phyloP scores from a whole-genome alignment of 2,329 filamentous ascomycete genomes.

The Dothiorella sarmentorum region DNA sequence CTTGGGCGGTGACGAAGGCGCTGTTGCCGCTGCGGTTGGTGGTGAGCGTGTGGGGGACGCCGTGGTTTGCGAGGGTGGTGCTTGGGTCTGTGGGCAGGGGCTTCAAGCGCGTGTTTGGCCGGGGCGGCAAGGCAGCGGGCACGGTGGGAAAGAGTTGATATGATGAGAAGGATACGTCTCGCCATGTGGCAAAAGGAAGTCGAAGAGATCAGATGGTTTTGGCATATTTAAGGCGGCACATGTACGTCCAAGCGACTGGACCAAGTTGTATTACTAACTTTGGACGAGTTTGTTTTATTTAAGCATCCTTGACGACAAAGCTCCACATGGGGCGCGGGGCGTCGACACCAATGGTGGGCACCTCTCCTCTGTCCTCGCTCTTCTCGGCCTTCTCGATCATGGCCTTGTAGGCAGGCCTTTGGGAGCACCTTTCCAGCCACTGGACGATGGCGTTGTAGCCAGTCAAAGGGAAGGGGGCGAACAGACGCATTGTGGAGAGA shows the following conservation, averaged over 20 bases:
- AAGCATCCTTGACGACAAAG: neutral
- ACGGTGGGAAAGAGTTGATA: neutral
- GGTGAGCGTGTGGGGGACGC: constrained; percentile 81
- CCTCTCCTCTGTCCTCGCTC: constrained; percentile 10
- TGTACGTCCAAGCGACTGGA: too few relatives aligned
- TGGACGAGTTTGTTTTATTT: too few relatives aligned
- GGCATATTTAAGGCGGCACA: too few relatives aligned
- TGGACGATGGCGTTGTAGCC: constrained; percentile 29
- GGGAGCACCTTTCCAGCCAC: constrained; percentile 5
- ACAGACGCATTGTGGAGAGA: constrained; percentile 60
- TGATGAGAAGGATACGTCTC: neutral
- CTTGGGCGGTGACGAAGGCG: constrained; percentile 86
- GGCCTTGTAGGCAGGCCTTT: constrained; percentile 16
- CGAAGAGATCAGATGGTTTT: too few relatives aligned
- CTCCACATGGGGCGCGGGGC: neutral
- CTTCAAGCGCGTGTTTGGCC: neutral
- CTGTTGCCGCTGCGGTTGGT: constrained; percentile 74
- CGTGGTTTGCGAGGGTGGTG: constrained; percentile 74
- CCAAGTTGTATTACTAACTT: too few relatives aligned
- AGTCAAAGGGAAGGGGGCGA: constrained; percentile 34
- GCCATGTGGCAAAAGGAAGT: neutral
- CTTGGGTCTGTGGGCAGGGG: neutral
- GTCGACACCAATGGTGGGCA: constrained; percentile 10
- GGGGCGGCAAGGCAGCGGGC: neutral
- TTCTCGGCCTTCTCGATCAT: constrained; percentile 19